These are phyloP conservation scores for Bretziella fagacearum DNA, from an alignment of 2,329 filamentous ascomycete species.

Conservation along the genomic window DNA sequence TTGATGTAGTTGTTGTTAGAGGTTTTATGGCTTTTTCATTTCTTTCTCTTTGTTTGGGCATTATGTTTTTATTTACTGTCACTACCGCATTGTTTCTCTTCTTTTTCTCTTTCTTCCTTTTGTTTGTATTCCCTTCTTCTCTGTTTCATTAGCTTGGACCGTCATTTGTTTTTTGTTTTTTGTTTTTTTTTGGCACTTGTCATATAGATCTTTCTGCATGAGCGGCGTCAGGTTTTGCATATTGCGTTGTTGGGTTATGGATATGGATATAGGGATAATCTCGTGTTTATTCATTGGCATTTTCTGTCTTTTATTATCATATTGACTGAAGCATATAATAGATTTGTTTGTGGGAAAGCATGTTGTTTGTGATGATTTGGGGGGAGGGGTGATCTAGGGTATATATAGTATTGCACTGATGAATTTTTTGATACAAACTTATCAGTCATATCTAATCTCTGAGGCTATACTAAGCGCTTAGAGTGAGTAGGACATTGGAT, in stretches of 20 bases:
- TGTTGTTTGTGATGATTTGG: too few species aligned
- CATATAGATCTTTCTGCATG: background rate
- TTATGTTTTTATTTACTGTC: background rate
- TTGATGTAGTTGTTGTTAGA: too few species aligned
- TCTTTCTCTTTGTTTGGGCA: background rate
- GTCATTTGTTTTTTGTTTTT: background rate
- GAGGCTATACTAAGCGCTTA: too few species aligned
- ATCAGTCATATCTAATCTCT: too few species aligned
- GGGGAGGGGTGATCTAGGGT: too few species aligned
- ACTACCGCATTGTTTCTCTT: background rate
- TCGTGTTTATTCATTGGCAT: background rate
- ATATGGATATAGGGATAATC: background rate
- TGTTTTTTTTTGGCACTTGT: background rate
- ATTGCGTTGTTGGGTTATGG: background rate
- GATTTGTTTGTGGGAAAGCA: too few species aligned
- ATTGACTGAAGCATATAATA: too few species aligned
- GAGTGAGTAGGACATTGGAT: too few species aligned
- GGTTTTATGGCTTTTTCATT: background rate
- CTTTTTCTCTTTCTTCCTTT: background rate
- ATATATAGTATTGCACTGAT: too few species aligned
- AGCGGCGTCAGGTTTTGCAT: constrained; percentile 2
- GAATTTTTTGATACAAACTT: too few species aligned
- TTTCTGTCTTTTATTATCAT: background rate
- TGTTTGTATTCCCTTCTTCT: background rate
- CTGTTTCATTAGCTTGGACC: background rate